Percentiles rank a stretch among this genome's conserved stretches.
phyloP scores from a whole-genome alignment of 2,329 filamentous ascomycete species.

The Monosporascus sp. region DNA sequence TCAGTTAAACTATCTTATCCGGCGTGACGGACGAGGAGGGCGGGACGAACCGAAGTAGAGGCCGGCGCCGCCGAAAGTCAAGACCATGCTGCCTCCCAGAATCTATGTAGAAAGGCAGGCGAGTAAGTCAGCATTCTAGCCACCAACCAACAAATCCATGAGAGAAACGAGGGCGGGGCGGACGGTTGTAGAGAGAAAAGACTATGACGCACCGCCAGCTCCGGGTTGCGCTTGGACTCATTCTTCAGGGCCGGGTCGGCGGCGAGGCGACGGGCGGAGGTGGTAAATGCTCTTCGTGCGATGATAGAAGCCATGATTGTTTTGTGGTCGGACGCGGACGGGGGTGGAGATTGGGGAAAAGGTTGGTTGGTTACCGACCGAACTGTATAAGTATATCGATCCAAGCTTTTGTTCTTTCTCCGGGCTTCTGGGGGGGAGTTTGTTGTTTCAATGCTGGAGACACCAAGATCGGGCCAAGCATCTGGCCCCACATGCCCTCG shows the following conservation, averaged over 20 bases:
- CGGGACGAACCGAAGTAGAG: conserved; percentile 71
- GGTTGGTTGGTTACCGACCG: too few relatives aligned
- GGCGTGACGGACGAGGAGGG: not conserved
- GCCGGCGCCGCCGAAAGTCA: conserved; percentile 80
- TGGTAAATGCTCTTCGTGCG: conserved; percentile 51
- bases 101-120: conserved; percentile 52
- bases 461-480: not conserved
- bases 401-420: too few relatives aligned
- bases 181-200: too few relatives aligned
- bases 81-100: conserved; percentile 84
- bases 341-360: too few relatives aligned
- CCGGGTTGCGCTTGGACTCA: conserved; percentile 52
- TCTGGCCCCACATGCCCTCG: not conserved
- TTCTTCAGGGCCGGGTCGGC: conserved; percentile 43
- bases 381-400: too few relatives aligned
- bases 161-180: not conserved
- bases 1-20: not conserved
- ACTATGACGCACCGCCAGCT: conserved; percentile 38
- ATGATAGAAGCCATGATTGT: conserved; percentile 49
- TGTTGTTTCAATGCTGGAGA: not conserved
- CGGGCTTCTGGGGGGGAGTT: too few relatives aligned
- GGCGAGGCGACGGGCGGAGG: conserved; percentile 46
- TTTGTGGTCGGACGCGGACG: too few relatives aligned
- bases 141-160: not conserved
- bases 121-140: conserved; percentile 11